Conservation (phyloP, 2,329 filamentous ascomycete genomes). For the Diaporthe sp. region DNA sequence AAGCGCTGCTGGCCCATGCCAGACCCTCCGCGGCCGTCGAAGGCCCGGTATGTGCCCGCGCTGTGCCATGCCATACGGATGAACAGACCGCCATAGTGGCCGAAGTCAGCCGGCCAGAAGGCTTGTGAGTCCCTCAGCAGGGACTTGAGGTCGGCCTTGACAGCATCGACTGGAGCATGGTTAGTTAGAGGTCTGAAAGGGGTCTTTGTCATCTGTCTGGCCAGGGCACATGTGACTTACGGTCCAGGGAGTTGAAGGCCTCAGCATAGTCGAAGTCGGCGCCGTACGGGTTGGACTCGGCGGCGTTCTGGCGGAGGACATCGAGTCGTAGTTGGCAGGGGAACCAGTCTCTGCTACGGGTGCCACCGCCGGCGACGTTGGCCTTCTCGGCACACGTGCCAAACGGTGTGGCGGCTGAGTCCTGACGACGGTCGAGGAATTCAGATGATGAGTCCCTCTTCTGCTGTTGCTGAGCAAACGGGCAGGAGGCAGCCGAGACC, state of each 20-base stretch:
- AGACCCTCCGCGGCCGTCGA: conserved; percentile 81
- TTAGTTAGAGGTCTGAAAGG: background rate
- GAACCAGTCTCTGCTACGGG: conserved; percentile 79
- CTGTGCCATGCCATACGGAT: conserved; percentile 87
- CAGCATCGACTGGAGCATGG: conserved; percentile 58
- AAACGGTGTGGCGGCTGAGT: conserved; percentile 28
- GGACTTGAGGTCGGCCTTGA: conserved; percentile 79
- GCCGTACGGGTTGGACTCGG: conserved; percentile 71
- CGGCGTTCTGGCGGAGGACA: conserved; percentile 77
- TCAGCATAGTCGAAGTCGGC: conserved; percentile 77
- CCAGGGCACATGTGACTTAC: conserved; percentile 19
- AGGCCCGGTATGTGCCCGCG: conserved; percentile 82
- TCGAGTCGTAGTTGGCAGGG: conserved; percentile 75
- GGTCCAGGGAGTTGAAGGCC: conserved; percentile 80
- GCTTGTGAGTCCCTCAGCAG: conserved; percentile 85
- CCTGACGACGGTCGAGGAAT: conserved; percentile 10
- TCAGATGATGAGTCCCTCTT: conserved; percentile 4
- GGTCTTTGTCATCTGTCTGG: no score
- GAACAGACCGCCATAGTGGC: conserved; percentile 85
- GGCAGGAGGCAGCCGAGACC: conserved; percentile 37
- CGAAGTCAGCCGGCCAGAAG: conserved; percentile 87
- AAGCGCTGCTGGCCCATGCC: conserved; percentile 76
- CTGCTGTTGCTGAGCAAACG: conserved; percentile 35
- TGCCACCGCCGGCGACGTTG: conserved; percentile 72
- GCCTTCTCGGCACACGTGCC: conserved; percentile 42